phyloP scores from a whole-genome alignment of 192 early-diverging fungal species.

The Gonapodya sp. region DNA sequence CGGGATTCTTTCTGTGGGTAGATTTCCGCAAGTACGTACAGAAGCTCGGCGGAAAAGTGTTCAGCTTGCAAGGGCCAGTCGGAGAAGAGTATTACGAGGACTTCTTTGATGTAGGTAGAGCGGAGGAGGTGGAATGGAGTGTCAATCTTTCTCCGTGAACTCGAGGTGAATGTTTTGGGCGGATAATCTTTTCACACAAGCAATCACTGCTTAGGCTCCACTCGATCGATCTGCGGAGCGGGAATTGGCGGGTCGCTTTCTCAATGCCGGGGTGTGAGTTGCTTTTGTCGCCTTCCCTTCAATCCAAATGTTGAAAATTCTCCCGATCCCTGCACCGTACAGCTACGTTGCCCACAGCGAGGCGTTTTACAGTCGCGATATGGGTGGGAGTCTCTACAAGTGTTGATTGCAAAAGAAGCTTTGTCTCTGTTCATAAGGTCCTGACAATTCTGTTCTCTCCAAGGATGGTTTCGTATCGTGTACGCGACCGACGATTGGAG shows the following conservation, averaged over 20 bases:
- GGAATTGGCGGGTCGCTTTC: slow-evolving; percentile 8
- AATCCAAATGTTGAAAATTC: no score
- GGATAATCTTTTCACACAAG: no score
- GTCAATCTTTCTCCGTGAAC: neutral
- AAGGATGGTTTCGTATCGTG: slow-evolving; percentile 57
- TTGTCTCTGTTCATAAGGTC: slow-evolving; percentile 13
- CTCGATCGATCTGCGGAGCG: neutral
- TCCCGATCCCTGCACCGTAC: neutral
- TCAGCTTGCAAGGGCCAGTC: slow-evolving; percentile 16
- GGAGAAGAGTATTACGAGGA: slow-evolving; percentile 19
- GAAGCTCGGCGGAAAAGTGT: neutral
- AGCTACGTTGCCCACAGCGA: slow-evolving; percentile 53
- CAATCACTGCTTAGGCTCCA: neutral
- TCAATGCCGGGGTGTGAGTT: slow-evolving; percentile 30
- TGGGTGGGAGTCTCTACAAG: neutral
- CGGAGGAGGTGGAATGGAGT: neutral
- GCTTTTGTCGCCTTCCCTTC: neutral
- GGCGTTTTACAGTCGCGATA: slow-evolving; percentile 37
- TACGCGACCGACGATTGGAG: slow-evolving; percentile 36
- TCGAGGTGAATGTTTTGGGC: neutral
- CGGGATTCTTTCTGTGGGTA: slow-evolving; percentile 66
- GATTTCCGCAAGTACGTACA: slow-evolving; percentile 32
- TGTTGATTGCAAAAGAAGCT: neutral
- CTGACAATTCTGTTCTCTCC: no score
- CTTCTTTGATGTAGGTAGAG: no score